These are phyloP conservation scores for Microbotryum lychnidis-dioicae DNA, from an alignment of 1,284 basidiomycete species.

Conservation along the genomic window DNA sequence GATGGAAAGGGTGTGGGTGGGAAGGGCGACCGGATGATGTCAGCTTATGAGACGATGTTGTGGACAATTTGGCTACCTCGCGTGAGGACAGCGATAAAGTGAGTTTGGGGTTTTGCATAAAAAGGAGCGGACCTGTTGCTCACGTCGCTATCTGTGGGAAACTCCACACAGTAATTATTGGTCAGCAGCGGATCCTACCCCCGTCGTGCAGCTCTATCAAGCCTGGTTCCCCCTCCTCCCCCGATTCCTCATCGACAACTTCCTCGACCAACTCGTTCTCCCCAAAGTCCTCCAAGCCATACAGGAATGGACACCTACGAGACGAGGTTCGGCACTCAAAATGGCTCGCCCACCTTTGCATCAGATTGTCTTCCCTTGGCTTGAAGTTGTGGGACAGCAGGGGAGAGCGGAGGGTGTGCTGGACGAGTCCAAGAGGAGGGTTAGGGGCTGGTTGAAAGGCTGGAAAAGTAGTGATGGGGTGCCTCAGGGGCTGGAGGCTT, in stretches of 20 bases:
- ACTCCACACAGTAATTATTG: slow-evolving; percentile 62
- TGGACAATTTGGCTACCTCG: slow-evolving; percentile 94
- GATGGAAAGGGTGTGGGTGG: not conserved
- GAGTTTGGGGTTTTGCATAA: slow-evolving; percentile 26
- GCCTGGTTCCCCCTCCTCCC: slow-evolving; percentile 82
- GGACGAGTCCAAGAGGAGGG: slow-evolving; percentile 73
- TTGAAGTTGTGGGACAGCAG: slow-evolving; percentile 75
- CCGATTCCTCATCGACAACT: slow-evolving; percentile 82
- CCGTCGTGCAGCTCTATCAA: slow-evolving; percentile 75
- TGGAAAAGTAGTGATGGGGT: slow-evolving; percentile 69
- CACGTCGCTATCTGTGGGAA: not conserved
- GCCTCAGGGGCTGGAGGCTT: slow-evolving; percentile 63
- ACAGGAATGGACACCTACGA: slow-evolving; percentile 64
- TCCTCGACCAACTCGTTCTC: slow-evolving; percentile 87
- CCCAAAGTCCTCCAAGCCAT: slow-evolving; percentile 82
- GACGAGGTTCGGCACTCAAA: slow-evolving; percentile 45
- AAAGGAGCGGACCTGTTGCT: not conserved
- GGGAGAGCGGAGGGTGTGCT: slow-evolving; percentile 60
- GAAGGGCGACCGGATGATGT: slow-evolving; percentile 54
- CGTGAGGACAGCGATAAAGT: slow-evolving; percentile 80
- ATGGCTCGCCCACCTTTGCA: slow-evolving; percentile 50
- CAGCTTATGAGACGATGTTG: slow-evolving; percentile 84
- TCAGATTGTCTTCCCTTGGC: slow-evolving; percentile 87
- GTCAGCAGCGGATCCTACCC: slow-evolving; percentile 62
- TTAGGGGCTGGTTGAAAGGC: slow-evolving; percentile 66